Conservation (phyloP, 2,329 filamentous ascomycete species). For the Ilyonectria mors-panacis region DNA sequence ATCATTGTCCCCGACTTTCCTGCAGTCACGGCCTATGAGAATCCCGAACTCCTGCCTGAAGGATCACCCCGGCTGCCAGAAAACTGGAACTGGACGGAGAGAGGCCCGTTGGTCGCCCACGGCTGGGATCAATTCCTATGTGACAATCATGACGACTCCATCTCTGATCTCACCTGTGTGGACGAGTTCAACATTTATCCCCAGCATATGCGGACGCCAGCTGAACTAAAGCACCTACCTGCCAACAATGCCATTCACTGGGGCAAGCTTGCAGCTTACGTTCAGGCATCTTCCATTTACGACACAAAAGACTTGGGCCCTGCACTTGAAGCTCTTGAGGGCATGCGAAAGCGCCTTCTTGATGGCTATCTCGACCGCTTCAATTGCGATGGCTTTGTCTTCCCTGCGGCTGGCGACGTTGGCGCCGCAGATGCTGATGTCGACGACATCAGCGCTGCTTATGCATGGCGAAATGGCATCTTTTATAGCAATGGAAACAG, state of each 20-base stretch:
- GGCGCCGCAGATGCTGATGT: constrained; percentile 15
- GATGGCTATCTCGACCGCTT: constrained; percentile 56
- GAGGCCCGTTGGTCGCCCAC: constrained; percentile 63
- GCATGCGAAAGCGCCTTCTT: constrained; percentile 62
- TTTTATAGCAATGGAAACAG: constrained; percentile 30
- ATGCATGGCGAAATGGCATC: constrained; percentile 20
- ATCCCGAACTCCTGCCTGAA: constrained; percentile 57
- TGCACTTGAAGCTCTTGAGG: constrained; percentile 58
- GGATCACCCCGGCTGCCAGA: constrained; percentile 46
- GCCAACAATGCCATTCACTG: constrained; percentile 39
- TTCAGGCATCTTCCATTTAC: constrained; percentile 25
- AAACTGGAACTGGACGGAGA: constrained; percentile 63
- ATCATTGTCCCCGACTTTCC: constrained; percentile 55
- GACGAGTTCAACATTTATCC: constrained; percentile 57
- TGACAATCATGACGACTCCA: constrained; percentile 54
- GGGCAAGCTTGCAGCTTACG: constrained; percentile 37
- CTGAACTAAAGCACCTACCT: constrained; percentile 38
- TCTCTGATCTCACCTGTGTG: constrained; percentile 54
- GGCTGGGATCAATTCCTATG: constrained; percentile 67
- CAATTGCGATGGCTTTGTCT: constrained; percentile 3
- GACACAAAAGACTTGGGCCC: not conserved
- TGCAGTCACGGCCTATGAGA: constrained; percentile 61
- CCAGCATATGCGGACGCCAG: constrained; percentile 36
- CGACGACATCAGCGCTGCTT: not conserved
- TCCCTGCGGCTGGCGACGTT: constrained; percentile 29